A percentile compares a stretch with the other conserved stretches of the same genome.
These are phyloP conservation scores for Saccharomycopsis malanga DNA, from an alignment of 805 yeast species.

Conservation along the genomic window DNA sequence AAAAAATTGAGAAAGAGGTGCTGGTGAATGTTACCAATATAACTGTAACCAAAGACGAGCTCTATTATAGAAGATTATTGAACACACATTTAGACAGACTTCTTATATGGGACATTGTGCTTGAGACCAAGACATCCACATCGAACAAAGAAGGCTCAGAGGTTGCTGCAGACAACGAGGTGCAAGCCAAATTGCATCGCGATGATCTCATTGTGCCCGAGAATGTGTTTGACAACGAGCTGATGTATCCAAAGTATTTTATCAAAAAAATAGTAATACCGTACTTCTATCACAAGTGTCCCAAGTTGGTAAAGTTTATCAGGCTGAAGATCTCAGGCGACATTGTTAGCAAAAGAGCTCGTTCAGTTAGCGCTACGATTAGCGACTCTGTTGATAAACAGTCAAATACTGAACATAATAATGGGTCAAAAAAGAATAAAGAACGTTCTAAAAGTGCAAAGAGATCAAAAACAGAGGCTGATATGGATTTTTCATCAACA, in stretches of 20 bases:
- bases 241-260: constrained; percentile 7
- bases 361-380: not conserved
- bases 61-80: constrained; percentile 11
- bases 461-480: constrained; percentile 12
- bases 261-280: constrained; percentile 15
- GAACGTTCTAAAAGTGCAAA: constrained; percentile 1
- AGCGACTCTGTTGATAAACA: not conserved
- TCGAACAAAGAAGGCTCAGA: not conserved
- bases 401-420: not conserved
- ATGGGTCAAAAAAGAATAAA: not conserved
- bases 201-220: not conserved
- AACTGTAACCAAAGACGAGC: not conserved
- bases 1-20: not conserved
- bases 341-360: not conserved
- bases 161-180: not conserved
- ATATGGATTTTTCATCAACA: not conserved
- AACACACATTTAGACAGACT: constrained; percentile 18
- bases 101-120: constrained; percentile 20
- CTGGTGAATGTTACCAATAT: not conserved
- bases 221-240: constrained; percentile 7
- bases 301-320: constrained; percentile 13
- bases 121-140: constrained; percentile 5
- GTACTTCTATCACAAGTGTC: constrained; percentile 18
- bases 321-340: constrained; percentile 15
- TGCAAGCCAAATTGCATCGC: not conserved